Evolutionary conservation across 805 yeast species (phyloP), one percentile per base, ranked within the genome.

Genomic region (Dipodascus albidus): DNA sequence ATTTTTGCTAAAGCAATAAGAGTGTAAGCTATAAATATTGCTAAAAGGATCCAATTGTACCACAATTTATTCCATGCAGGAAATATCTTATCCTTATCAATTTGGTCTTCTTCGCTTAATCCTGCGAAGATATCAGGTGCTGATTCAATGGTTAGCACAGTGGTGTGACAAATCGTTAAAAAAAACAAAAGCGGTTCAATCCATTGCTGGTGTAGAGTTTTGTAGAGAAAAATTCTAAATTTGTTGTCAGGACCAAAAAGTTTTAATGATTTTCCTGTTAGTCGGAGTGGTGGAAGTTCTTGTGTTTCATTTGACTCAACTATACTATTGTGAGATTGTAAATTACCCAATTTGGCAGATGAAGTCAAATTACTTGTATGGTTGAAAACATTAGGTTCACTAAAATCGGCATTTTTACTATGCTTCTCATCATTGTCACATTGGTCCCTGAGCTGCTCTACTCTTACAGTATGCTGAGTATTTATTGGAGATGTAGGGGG

Each of bases 21-120:
- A 0, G 96, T 85, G 65, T 82, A 87, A 2, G 80, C 50, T 1
- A 75, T 23, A 60, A 85, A 87, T 20, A 86, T 69, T 0, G 65
- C 71, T n/a, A 85, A 65, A n/a, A 82, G 63, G 0, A 74, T 52
- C 70, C 79, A 78, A 60, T 84, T 93, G 0, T 51, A 48, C 62
- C 64, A 62, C 2, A 38, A 42, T 8, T 44, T 48, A 2, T 62
- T 59, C 64, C 62, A 59, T n/a, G 6, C n/a, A 17, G 20, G 17
- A 38, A 38, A 38, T n/a, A 38, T 19, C 6, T 3, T 6, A 17
- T 4, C 4, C 6, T 14, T 14, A 14, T 38, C n/a, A 6, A 6
- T 38, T 38, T 38, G 44, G 17, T 38, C 44, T n/a, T 38, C 44
- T 14, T 38, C 44, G 44, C 20, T 38, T 19, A 38, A 11, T 6